Evolutionary conservation across 768 basidiomycete genomes (phyloP).

Genomic region (Rubroboletus pulcherrimus): DNA sequence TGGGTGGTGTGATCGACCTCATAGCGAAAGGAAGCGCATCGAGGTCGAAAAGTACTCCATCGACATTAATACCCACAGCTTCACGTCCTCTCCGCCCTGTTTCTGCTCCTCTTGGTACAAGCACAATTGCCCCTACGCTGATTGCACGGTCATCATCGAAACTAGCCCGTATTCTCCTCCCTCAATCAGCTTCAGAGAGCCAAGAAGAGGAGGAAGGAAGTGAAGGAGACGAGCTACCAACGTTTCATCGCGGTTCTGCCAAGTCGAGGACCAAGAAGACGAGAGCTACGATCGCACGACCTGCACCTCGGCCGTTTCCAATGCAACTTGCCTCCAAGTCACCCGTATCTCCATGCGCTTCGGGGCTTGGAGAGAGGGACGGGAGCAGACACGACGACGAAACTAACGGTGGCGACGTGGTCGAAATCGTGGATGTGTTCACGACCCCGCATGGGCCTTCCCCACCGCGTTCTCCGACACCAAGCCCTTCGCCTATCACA

Average conservation of each 20-base stretch:
- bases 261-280: neutral
- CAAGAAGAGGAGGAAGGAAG: conserved; percentile 10
- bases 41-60: neutral
- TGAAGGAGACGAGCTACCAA: conserved; percentile 17
- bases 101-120: conserved; percentile 1
- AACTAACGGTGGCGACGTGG: neutral
- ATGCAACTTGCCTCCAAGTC: conserved; percentile 15
- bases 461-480: conserved; percentile 21
- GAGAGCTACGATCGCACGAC: neutral
- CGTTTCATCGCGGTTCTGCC: conserved; percentile 14
- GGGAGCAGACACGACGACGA: neutral
- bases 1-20: conserved; percentile 6
- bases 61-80: neutral
- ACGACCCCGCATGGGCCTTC: conserved; percentile 18
- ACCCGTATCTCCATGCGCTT: neutral
- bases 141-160: conserved; percentile 12
- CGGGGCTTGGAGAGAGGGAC: neutral
- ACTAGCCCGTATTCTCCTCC: conserved; percentile 8
- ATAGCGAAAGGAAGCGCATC: neutral
- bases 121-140: neutral
- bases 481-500: conserved; percentile 13
- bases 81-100: neutral
- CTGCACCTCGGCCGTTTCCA: conserved; percentile 25
- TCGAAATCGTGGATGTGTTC: conserved; percentile 21
- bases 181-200: conserved; percentile 3